Evolutionary conservation across 2,329 filamentous ascomycete genomes (phyloP), one percentile per base, ranked within the genome.

Genomic region (Fusarium verrucosum): DNA sequence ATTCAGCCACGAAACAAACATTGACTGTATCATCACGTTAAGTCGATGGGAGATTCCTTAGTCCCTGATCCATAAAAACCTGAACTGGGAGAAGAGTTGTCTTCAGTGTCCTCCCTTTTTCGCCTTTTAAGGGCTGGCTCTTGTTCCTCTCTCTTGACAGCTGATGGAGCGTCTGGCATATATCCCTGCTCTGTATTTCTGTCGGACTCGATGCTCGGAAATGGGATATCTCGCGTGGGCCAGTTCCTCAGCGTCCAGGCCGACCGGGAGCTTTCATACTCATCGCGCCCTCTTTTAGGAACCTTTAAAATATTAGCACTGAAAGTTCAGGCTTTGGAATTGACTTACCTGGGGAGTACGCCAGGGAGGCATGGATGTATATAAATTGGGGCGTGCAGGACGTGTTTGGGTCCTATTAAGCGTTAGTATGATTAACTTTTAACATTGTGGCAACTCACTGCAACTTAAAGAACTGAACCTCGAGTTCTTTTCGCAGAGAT

Each of bases 141-240:
- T 9, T 32, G 14, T 14, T 26, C 20, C 41, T 32, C 41, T 17
- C 32, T 41, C 13, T 10, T 22, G 28, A 22, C 5, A 7, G n/a
- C 5, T 17, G 25, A 32, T 6, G 16, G n/a, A 25, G 7, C 7
- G 4, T 17, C 41, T 19, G 25, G 26, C 9, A 8, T 5, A 23
- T 6, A 6, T 30, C 16, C 13, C 22, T 2, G 10, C 7, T 7
- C 10, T 47, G 9, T 10, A n/a, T 20, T 10, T 23, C 14, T 19
- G 7, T 3, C 19, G 14, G 23, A n/a, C 26, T 60, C 47, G n/a
- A 60, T 60, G 26, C 58, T 60, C 5, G 26, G 35, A 19, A 60
- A 30, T 7, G 55, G 49, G 4, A 62, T 36, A 19, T 60, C 43
- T 11, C n/a, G 54, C 7, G 38, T 62, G 13, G 55, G 55, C 55